Evolutionary conservation across 176 grass and related monocot species (phyloP).

Genomic region (Juncus effusus): DNA sequence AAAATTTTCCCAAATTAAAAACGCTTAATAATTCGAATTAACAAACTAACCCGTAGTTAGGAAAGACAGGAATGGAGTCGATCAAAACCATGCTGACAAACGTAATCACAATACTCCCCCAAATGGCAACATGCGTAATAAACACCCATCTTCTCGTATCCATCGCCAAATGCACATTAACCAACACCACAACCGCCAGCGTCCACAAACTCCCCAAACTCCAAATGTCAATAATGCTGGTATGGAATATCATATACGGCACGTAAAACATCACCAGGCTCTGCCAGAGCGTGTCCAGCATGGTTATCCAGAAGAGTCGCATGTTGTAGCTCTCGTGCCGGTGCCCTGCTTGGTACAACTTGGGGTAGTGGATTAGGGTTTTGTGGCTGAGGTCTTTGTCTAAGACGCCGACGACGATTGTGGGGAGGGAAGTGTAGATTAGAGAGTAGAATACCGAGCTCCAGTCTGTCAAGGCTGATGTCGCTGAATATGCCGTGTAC

Average conservation of each 20-base stretch:
- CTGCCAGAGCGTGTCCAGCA: slow-evolving; percentile 99
- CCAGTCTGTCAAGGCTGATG: slow-evolving; percentile 97
- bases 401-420: slow-evolving; percentile 89
- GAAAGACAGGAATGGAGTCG: slow-evolving; percentile 90
- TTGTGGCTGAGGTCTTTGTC: slow-evolving; percentile 97
- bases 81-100: slow-evolving; percentile 98
- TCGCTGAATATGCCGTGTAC: slow-evolving; percentile 86
- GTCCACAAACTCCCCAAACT: slow-evolving; percentile 99
- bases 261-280: slow-evolving; percentile 99
- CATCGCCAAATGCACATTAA: slow-evolving; percentile 99
- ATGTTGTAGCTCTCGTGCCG: slow-evolving; percentile 92
- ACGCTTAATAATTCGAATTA: too few relatives aligned
- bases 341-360: slow-evolving; percentile 88
- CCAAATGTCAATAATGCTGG: slow-evolving; percentile 95
- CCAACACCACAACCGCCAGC: slow-evolving; percentile 85
- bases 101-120: slow-evolving; percentile 92
- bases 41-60: slow-evolving; percentile 86
- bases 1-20: too few relatives aligned
- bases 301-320: slow-evolving; percentile 98
- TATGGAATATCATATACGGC: slow-evolving; percentile 84
- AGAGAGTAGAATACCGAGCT: slow-evolving; percentile 99
- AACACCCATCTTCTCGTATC: slow-evolving; percentile 88
- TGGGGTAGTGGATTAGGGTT: slow-evolving; percentile 86
- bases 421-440: slow-evolving; percentile 94
- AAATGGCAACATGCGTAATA: slow-evolving; percentile 86